Base-by-base conservation (phyloP, 2,329 filamentous ascomycete genomes). In the Penicillium rolfsii region DNA sequence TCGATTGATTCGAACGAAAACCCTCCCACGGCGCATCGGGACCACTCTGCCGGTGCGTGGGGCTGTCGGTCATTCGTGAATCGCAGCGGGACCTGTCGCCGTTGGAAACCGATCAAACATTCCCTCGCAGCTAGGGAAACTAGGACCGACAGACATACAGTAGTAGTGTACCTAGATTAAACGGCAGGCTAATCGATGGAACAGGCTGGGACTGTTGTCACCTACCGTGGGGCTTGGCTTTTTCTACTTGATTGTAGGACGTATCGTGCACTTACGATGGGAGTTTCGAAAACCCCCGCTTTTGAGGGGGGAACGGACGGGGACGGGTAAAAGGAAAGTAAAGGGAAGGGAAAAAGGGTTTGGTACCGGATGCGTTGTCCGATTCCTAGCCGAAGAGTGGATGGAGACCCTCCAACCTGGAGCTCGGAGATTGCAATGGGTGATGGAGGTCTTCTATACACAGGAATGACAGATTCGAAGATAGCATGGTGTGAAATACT, bases 41-140 rank as follows among this genome's bases (percentile, higher is more conserved):
- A 50, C 48, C 48, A 50, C 8, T 19, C 30, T 35, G 30, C 48
- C 48, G 48, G 48, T 50, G 48, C 48, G 35, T 35, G n/a, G n/a
- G 48, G 9, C 48, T 9, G 1, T 24, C 48, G n/a, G 35, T 50
- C 48, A 50, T 50, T 50, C 48, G 48, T 50, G 48, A 50, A 35
- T 50, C 30, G 28, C n/a, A 9, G 48, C n/a, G 48, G 48, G 48
- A 30, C 48, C n/a, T 35, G n/a, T 35, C 30, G 28, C n/a, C 16
- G 48, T 50, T 30, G 45, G 48, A 50, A 35, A 19, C 30, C 48
- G 48, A 50, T 35, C 48, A 50, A 50, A 50, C 48, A 50, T 50
- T 30, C 11, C 7, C 26, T 30, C 45, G 22, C 26, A 48, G n/a
- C 19, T 43, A 11, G 40, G 45, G 14, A n/a, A 14, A 30, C 24